These are phyloP conservation scores for Auricularia sp. DNA, from an alignment of 768 basidiomycete genomes.

Conservation along the genomic window DNA sequence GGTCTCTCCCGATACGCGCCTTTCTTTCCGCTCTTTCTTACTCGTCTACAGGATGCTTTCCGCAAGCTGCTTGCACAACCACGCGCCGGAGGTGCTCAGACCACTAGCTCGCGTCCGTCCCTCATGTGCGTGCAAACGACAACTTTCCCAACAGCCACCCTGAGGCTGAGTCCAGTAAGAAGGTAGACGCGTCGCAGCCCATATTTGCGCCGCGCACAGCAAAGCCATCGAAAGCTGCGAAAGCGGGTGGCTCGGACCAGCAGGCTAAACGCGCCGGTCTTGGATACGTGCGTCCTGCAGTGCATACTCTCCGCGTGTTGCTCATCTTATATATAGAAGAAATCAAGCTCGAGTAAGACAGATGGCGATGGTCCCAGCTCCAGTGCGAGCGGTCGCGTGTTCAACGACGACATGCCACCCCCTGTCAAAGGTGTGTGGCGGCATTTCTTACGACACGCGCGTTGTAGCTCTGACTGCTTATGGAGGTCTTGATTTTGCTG, in stretches of 20 bases:
- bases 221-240: constrained; percentile 36
- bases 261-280: not conserved
- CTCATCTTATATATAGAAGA: not conserved
- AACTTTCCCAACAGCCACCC: not conserved
- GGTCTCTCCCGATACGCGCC: not conserved
- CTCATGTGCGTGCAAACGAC: not conserved
- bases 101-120: not conserved
- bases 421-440: not conserved
- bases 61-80: not conserved
- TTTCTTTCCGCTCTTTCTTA: not conserved
- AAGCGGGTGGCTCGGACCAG: not conserved
- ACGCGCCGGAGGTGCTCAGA: not conserved
- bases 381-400: not conserved
- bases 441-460: constrained; percentile 51
- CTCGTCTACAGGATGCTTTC: not conserved
- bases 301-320: constrained; percentile 15
- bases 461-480: constrained; percentile 81
- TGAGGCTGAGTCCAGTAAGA: constrained; percentile 28
- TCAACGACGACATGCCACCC: constrained; percentile 56
- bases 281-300: not conserved
- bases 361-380: not conserved
- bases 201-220: constrained; percentile 77
- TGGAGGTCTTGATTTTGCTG: constrained; percentile 80
- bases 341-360: not conserved
- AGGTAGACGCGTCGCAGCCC: constrained; percentile 41